Percentiles rank a stretch among this genome's conserved stretches.
Conservation (phyloP, 768 basidiomycete genomes). For the Mycena galericulata region DNA sequence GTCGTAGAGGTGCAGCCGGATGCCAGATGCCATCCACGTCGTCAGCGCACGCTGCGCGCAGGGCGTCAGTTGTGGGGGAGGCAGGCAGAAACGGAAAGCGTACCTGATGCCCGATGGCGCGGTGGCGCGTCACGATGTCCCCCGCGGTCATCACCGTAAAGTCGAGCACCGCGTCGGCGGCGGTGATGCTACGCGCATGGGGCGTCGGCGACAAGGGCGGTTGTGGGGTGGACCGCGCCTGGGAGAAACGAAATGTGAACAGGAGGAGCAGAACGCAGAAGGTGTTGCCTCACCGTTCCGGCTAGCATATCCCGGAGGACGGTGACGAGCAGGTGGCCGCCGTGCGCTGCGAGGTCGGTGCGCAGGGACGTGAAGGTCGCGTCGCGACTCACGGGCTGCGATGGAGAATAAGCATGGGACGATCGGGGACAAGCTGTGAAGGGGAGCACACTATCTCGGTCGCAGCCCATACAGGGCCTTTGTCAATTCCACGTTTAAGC, state of each 20-base stretch:
- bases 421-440: not conserved
- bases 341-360: slow-evolving; percentile 67
- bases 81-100: not conserved
- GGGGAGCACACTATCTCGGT: slow-evolving; percentile 62
- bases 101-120: slow-evolving; percentile 81
- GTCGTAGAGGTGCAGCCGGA: slow-evolving; percentile 55
- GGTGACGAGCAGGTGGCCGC: slow-evolving; percentile 78
- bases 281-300: slow-evolving; percentile 58
- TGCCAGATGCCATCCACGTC: slow-evolving; percentile 48
- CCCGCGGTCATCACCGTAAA: slow-evolving; percentile 69
- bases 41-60: slow-evolving; percentile 46
- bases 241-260: not conserved
- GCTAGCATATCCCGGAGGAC: slow-evolving; percentile 73
- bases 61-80: not conserved
- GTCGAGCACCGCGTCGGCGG: slow-evolving; percentile 63
- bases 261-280: not conserved
- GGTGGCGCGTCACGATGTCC: slow-evolving; percentile 64
- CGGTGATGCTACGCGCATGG: slow-evolving; percentile 71
- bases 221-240: slow-evolving; percentile 69
- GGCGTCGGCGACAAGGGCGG: slow-evolving; percentile 46
- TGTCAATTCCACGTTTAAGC: slow-evolving; percentile 83
- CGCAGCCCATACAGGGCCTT: slow-evolving; percentile 76
- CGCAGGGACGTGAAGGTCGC: slow-evolving; percentile 68
- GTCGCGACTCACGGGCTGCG: slow-evolving; percentile 64
- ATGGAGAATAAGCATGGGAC: not conserved